These are phyloP conservation scores for Phialemoniopsis sp. DNA, from an alignment of 2,329 filamentous ascomycete genomes.

Conservation along the genomic window DNA sequence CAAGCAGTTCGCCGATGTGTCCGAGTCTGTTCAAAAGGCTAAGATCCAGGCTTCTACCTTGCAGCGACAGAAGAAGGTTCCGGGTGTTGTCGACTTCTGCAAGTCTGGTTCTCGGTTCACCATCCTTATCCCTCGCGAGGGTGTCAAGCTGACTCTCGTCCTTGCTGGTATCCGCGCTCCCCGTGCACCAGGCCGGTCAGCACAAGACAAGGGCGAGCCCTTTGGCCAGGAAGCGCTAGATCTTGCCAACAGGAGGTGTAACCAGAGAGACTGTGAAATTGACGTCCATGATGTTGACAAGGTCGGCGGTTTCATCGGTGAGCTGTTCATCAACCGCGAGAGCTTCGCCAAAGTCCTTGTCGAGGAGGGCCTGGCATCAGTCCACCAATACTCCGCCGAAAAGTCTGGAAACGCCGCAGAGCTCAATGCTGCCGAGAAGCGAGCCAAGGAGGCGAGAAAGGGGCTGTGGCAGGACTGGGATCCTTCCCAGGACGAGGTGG, in stretches of 20 bases:
- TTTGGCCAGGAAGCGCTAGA: constrained; percentile 95
- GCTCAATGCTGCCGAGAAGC: constrained; percentile 81
- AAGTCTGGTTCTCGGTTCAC: constrained; percentile 96
- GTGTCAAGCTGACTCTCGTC: constrained; percentile 91
- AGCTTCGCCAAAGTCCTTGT: constrained; percentile 92
- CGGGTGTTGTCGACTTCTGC: constrained; percentile 93
- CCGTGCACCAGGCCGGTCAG: constrained; percentile 71
- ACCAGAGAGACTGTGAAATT: constrained; percentile 94
- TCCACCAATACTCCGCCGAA: constrained; percentile 93
- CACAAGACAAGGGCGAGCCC: constrained; percentile 80
- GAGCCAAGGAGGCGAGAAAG: constrained; percentile 83
- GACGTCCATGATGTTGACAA: constrained; percentile 95
- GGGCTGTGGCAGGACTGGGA: constrained; percentile 94
- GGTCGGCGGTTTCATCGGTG: constrained; percentile 94
- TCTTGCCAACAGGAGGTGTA: constrained; percentile 80
- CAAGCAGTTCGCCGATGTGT: constrained; percentile 83
- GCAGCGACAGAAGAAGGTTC: constrained; percentile 86
- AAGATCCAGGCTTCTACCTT: constrained; percentile 88
- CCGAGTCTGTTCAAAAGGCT: constrained; percentile 88
- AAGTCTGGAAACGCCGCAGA: constrained; percentile 87
- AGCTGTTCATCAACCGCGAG: constrained; percentile 88
- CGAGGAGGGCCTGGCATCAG: constrained; percentile 88
- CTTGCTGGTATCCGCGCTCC: constrained; percentile 90
- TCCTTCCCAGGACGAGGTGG: constrained; percentile 75
- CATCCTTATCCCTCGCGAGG: constrained; percentile 85